phyloP scores from a whole-genome alignment of 139 green algal species.

The Volvox africanus region DNA sequence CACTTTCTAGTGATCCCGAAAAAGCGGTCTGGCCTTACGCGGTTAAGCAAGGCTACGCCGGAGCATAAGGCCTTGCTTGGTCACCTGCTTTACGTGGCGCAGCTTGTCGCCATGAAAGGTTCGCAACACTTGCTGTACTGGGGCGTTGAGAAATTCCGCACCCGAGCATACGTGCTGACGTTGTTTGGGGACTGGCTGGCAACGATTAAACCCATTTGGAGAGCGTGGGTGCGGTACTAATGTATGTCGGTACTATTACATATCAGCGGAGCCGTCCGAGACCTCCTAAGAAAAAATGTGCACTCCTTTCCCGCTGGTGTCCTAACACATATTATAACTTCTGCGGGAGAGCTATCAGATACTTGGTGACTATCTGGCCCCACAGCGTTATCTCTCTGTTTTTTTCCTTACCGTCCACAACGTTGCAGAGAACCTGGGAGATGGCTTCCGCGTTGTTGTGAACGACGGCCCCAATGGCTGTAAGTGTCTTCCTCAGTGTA shows the following conservation, averaged over 20 bases:
- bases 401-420: no score
- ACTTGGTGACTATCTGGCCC: no score
- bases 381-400: no score
- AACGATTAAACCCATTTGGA: no score
- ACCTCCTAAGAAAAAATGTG: no score
- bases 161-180: neutral
- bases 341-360: no score
- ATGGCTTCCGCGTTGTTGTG: slow-evolving; percentile 91
- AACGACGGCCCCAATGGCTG: slow-evolving; percentile 92
- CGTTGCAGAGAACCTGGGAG: slow-evolving; percentile 76
- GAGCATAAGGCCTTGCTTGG: slow-evolving; percentile 87
- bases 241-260: neutral
- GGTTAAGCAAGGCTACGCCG: slow-evolving; percentile 84
- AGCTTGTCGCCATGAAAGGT: slow-evolving; percentile 87
- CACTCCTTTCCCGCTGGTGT: no score
- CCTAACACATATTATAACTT: no score
- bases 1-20: slow-evolving; percentile 98
- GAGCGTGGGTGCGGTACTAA: no score
- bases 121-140: neutral
- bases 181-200: neutral
- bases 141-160: neutral
- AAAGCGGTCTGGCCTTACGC: slow-evolving; percentile 77
- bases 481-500: slow-evolving; percentile 51
- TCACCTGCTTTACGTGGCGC: slow-evolving; percentile 88
- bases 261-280: neutral